Evolutionary conservation across 208 protist genomes (phyloP).

Genomic region (Phytomonas francai): DNA sequence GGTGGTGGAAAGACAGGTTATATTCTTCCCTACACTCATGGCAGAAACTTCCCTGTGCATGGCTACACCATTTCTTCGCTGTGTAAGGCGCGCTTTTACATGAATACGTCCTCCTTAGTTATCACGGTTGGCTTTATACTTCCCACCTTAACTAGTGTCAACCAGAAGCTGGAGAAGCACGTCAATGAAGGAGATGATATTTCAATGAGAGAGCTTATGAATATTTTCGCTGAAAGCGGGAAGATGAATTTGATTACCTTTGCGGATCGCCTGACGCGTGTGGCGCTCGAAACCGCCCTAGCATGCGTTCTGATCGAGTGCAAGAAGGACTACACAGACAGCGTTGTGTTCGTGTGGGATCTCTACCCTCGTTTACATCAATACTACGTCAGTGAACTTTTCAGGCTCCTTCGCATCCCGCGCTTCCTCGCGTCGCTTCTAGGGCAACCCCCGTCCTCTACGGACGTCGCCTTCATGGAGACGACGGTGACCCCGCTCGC

Average conservation of each 20-base stretch:
- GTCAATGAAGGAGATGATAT: constrained; percentile 52
- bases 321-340: constrained; percentile 30
- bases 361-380: constrained; percentile 62
- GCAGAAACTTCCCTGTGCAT: constrained; percentile 23
- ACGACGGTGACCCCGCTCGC: constrained; percentile 21
- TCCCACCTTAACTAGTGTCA: constrained; percentile 42
- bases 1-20: background rate
- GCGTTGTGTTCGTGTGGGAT: constrained; percentile 70
- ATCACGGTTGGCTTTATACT: constrained; percentile 47
- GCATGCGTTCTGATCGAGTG: constrained; percentile 34
- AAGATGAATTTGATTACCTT: constrained; percentile 27
- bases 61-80: constrained; percentile 42
- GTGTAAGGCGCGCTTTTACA: constrained; percentile 34
- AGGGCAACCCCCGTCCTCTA: constrained; percentile 21
- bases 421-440: constrained; percentile 45
- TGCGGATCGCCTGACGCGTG: constrained; percentile 41
- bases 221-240: constrained; percentile 24
- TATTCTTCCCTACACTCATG: constrained; percentile 13
- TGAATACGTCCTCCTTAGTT: constrained; percentile 53
- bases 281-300: constrained; percentile 44
- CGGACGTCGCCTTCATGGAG: constrained; percentile 36
- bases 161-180: constrained; percentile 45
- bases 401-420: constrained; percentile 40
- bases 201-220: constrained; percentile 38
- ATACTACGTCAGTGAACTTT: constrained; percentile 42